Conservation (phyloP, 2,329 filamentous ascomycete genomes). For the Stromatinia cepivora region DNA sequence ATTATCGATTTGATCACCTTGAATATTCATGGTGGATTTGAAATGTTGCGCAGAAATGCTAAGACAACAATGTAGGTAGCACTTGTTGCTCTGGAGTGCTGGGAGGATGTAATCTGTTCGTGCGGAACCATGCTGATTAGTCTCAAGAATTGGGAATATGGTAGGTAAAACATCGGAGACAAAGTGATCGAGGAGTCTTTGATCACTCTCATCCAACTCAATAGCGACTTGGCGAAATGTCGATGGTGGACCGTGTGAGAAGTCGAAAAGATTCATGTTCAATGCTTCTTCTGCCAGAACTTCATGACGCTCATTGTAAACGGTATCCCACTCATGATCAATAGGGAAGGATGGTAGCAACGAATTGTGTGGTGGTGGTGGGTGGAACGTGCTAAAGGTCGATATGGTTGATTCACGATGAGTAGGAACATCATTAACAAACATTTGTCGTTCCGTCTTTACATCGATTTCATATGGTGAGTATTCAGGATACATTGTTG, state of each 20-base stretch:
- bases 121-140: slow-evolving; percentile 81
- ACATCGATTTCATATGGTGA: slow-evolving; percentile 92
- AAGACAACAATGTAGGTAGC: slow-evolving; percentile 92
- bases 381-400: slow-evolving; percentile 88
- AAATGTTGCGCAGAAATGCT: slow-evolving; percentile 90
- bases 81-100: slow-evolving; percentile 86
- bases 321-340: slow-evolving; percentile 72
- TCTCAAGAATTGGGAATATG: slow-evolving; percentile 89
- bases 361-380: slow-evolving; percentile 69
- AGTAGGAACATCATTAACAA: slow-evolving; percentile 85
- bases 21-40: slow-evolving; percentile 70
- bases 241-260: slow-evolving; percentile 66
- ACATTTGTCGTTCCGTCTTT: slow-evolving; percentile 93
- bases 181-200: slow-evolving; percentile 86
- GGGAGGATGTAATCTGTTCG: slow-evolving; percentile 81
- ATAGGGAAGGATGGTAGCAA: slow-evolving; percentile 63
- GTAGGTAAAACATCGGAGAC: slow-evolving; percentile 82
- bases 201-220: slow-evolving; percentile 84
- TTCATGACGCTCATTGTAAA: slow-evolving; percentile 67
- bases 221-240: slow-evolving; percentile 69
- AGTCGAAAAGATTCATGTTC: slow-evolving; percentile 82
- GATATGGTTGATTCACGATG: slow-evolving; percentile 84
- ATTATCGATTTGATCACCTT: slow-evolving; percentile 74
- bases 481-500: slow-evolving; percentile 53
- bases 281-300: slow-evolving; percentile 61